phyloP scores from a whole-genome alignment of 805 yeast genomes.

The Kazachstania taianensis region DNA sequence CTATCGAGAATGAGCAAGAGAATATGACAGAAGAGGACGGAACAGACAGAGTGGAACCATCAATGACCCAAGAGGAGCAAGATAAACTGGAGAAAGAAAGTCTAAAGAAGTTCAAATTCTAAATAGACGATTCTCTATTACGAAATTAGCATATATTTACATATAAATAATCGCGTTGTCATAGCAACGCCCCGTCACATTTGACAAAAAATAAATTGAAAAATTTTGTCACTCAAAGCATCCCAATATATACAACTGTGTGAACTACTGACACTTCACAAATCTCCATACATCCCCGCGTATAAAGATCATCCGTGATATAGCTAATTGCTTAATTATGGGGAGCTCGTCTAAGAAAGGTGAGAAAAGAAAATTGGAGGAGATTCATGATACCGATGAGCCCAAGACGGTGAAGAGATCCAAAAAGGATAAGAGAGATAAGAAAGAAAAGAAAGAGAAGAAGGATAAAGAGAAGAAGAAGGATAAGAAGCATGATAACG shows the following conservation, averaged over 20 bases:
- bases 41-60: background rate
- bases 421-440: constrained; percentile 7
- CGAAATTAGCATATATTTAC: too few species aligned
- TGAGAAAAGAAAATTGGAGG: constrained; percentile 2
- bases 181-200: too few species aligned
- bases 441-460: constrained; percentile 8
- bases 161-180: too few species aligned
- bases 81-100: constrained; percentile 9
- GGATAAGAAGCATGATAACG: background rate
- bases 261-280: too few species aligned
- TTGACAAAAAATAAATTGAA: too few species aligned
- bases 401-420: constrained; percentile 2
- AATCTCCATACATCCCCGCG: background rate
- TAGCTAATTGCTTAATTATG: too few species aligned
- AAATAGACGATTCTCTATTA: too few species aligned
- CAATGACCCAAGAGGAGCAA: background rate
- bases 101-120: constrained; percentile 17
- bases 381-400: background rate
- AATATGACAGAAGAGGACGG: background rate
- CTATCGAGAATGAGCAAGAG: too few species aligned
- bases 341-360: background rate
- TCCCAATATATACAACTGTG: too few species aligned
- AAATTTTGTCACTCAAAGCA: too few species aligned
- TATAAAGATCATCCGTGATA: too few species aligned
- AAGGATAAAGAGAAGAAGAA: constrained; percentile 2